phyloP scores from a whole-genome alignment of 2,329 filamentous ascomycete species.

The Seiridium unicorne region DNA sequence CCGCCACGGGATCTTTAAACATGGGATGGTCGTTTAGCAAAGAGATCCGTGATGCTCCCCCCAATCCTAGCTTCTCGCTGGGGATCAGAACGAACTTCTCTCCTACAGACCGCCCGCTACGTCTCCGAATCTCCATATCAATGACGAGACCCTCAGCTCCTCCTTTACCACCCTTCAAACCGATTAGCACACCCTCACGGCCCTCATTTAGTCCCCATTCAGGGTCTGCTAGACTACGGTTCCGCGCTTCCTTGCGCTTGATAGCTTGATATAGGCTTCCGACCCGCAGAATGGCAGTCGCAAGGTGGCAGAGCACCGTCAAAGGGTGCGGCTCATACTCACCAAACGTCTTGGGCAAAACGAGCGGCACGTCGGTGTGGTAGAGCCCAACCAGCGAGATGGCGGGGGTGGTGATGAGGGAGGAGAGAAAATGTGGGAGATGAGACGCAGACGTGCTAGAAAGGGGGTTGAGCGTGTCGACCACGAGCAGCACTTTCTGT shows the following conservation, averaged over 20 bases:
- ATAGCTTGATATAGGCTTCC: constrained; percentile 74
- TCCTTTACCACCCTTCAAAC: constrained; percentile 43
- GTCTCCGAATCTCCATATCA: constrained; percentile 81
- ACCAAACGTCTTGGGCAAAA: constrained; percentile 38
- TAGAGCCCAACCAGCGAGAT: constrained; percentile 77
- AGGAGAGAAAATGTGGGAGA: constrained; percentile 68
- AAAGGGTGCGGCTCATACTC: constrained; percentile 69
- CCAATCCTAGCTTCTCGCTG: constrained; percentile 14
- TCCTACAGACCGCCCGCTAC: constrained; percentile 73
- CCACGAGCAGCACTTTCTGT: constrained; percentile 65
- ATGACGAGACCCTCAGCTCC: constrained; percentile 60
- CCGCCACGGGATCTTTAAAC: constrained; percentile 51
- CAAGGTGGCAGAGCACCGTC: constrained; percentile 74
- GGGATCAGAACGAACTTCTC: constrained; percentile 60
- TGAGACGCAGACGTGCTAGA: constrained; percentile 50
- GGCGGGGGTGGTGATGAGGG: constrained; percentile 61
- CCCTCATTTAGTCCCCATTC: constrained; percentile 76
- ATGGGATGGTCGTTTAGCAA: constrained; percentile 76
- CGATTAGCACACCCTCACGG: constrained; percentile 75
- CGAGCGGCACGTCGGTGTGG: constrained; percentile 74
- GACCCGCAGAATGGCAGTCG: constrained; percentile 79
- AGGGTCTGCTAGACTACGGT: constrained; percentile 73
- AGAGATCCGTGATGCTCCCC: constrained; percentile 35
- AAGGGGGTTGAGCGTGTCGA: constrained; percentile 77
- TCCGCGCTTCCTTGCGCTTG: constrained; percentile 69